Conservation (phyloP, 78 protist genomes). For the Dictyostelium purpureum region DNA sequence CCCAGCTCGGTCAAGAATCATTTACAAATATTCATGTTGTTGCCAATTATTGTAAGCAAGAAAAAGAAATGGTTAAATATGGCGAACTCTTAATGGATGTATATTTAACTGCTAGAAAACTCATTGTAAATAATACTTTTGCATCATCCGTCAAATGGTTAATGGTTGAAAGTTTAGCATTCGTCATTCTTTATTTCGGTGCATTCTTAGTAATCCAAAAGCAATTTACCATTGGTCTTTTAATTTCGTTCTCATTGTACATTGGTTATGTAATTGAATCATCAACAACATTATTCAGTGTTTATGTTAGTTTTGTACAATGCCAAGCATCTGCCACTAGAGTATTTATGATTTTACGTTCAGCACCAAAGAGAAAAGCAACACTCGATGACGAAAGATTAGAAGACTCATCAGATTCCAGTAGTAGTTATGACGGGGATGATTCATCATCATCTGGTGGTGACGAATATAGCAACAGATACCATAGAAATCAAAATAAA, state of each 20-base stretch:
- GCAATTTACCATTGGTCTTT: constrained; percentile 63
- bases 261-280: constrained; percentile 72
- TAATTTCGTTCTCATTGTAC: constrained; percentile 37
- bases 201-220: constrained; percentile 22
- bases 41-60: constrained; percentile 56
- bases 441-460: too few species aligned
- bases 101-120: constrained; percentile 17
- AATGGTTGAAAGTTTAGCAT: constrained; percentile 62
- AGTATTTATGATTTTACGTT: constrained; percentile 60
- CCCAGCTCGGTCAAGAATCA: constrained; percentile 49
- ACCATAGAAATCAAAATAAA: too few species aligned
- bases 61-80: constrained; percentile 10
- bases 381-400: constrained; percentile 1
- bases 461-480: background rate
- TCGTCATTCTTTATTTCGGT: constrained; percentile 67
- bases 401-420: background rate
- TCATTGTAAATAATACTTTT: constrained; percentile 43
- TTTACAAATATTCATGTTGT: constrained; percentile 64
- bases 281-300: constrained; percentile 38
- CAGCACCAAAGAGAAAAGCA: constrained; percentile 52
- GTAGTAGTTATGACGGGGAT: background rate
- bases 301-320: constrained; percentile 56
- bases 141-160: constrained; percentile 59
- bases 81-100: background rate
- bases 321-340: constrained; percentile 52